Percentiles rank a stretch among this genome's conserved stretches.
Conservation (phyloP, 164 flowering plant species). For the Annona squamosa region DNA sequence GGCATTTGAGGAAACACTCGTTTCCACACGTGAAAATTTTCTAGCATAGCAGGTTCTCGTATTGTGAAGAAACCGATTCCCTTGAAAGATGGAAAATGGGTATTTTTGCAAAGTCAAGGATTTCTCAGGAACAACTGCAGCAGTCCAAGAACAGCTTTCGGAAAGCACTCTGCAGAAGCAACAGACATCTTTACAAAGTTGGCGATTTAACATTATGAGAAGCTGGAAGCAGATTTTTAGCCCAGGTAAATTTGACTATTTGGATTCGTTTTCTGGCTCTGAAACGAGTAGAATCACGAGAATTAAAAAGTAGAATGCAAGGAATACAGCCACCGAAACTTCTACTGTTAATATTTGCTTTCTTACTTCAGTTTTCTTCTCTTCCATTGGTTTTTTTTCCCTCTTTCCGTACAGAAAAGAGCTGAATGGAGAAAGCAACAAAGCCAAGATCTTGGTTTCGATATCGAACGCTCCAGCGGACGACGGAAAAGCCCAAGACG, state of each 20-base stretch:
- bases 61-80: neutral
- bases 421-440: neutral
- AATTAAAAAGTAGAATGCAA: neutral
- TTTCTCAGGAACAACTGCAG: conserved; percentile 1
- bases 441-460: neutral
- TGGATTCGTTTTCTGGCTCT: neutral
- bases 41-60: neutral
- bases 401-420: neutral
- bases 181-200: neutral
- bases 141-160: neutral
- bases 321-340: neutral
- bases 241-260: neutral
- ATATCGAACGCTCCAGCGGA: neutral
- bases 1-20: neutral
- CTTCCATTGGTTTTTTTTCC: neutral
- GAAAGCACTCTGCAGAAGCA: neutral
- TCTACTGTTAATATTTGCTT: neutral
- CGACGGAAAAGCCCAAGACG: neutral
- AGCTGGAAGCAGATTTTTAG: neutral
- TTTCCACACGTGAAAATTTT: neutral
- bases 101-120: neutral
- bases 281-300: no score
- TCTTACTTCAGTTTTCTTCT: neutral
- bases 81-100: neutral
- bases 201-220: conserved; percentile 6